Base-by-base conservation (phyloP, 345 rosid species). In the Rhodamnia rubescens region DNA sequence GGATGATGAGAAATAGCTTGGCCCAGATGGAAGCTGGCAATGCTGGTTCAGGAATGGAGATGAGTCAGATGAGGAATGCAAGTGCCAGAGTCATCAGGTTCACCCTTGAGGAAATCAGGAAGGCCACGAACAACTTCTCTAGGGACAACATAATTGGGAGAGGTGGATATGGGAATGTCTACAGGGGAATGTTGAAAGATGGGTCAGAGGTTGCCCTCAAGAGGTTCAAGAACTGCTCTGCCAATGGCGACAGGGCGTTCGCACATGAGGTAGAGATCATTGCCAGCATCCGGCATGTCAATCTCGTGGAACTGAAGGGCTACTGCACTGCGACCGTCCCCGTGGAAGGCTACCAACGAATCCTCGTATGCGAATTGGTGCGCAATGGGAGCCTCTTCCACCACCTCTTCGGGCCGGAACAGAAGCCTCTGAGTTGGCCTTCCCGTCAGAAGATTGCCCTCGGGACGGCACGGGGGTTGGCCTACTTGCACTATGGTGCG, bases 101-200 rank as follows among this genome's bases (percentile, higher is more conserved):
- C 87, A 91, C 89, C n/a, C 88, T 93, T 83, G 97, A 95, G 24
- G 97, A 95, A 89, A 94, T 96, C 87, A 92, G 81, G 91, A 91
- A 93, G 89, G 96, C 99, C 2, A 95, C 98, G 20, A 89, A 90
- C 86, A 94, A 88, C 85, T 96, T 95, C 91, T 91, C 95, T 5
- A 91, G 96, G 87, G 90, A 90, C 85, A 91, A 92, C 89, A 91
- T 96, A 47, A 90, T 95, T 51, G 98, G 99, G 82, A 93, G 84
- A 87, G 99, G 99, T 82, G 99, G 96, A 2, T 96, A 91, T 87
- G 99, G 99, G 82, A 95, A 94, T 89, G 99, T 96, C 80, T 96
- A 90, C 87, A 92, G 90, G 82, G 99, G 99, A 24, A 87, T 85
- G 47, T 87, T 96, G 89, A 86, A 81, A 2, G 95, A 96, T 85